These are phyloP conservation scores for Cercophora samala DNA, from an alignment of 495 filamentous ascomycete species.

Conservation along the genomic window DNA sequence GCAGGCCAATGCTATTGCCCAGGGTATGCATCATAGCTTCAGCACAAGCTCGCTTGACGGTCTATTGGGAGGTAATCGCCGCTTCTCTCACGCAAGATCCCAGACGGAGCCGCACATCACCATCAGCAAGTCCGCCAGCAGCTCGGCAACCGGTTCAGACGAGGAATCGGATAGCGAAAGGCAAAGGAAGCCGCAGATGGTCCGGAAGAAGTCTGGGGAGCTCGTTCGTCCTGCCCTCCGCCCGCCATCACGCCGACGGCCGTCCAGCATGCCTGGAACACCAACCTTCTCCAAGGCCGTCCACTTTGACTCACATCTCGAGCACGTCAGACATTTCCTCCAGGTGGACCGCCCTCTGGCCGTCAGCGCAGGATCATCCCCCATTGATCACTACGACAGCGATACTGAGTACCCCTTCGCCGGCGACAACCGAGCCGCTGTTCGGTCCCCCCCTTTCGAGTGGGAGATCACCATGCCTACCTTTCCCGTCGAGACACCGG, in stretches of 20 bases:
- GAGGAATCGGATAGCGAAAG: constrained; percentile 63
- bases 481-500: constrained; percentile 68
- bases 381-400: constrained; percentile 77
- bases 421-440: constrained; percentile 45
- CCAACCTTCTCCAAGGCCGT: constrained; percentile 93
- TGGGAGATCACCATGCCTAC: constrained; percentile 85
- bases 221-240: constrained; percentile 90
- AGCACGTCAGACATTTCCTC: constrained; percentile 92
- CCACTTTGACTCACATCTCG: constrained; percentile 90
- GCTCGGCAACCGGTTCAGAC: constrained; percentile 56
- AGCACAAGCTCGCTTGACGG: constrained; percentile 37
- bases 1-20: constrained; percentile 34
- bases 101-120: constrained; percentile 70
- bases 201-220: constrained; percentile 97
- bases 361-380: constrained; percentile 93
- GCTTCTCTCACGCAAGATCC: constrained; percentile 74
- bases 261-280: constrained; percentile 95
- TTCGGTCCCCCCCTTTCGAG: constrained; percentile 58
- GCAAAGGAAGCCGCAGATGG: constrained; percentile 71
- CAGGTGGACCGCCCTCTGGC: constrained; percentile 90
- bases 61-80: constrained; percentile 31
- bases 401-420: constrained; percentile 85
- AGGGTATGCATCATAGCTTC: constrained; percentile 37
- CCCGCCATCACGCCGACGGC: constrained; percentile 69
- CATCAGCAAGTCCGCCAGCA: constrained; percentile 50